Evolutionary conservation across 352 stramenopile species (phyloP), one percentile per base, ranked within the genome.

Genomic region (Phytophthora meadii): DNA sequence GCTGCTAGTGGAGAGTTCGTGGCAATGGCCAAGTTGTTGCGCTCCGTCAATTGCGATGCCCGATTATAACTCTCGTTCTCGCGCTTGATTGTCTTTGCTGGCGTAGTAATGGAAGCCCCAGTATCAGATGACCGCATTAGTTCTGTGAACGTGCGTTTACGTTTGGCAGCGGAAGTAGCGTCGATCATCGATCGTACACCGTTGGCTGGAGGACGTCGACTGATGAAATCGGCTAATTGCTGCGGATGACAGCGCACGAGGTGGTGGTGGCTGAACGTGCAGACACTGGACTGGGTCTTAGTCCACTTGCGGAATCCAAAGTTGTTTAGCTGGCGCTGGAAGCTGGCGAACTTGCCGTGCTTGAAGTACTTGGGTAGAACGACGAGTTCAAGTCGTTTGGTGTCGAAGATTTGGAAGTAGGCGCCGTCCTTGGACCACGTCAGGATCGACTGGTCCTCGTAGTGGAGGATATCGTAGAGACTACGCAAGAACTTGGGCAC

Each of bases 351-450:
- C 66, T 93, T 97, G 66, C 85, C 77, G 74, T 98, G 93, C 68
- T 98, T 98, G 68, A 98, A 98, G 79, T 98, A 98, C 68, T 92
- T 90, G 27, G 92, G 92, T 10, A 98, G 76, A 45, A 98, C 79
- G 30, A 88, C 72, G 14, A 90, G 47, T 45, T 87, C 77, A 7
- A 90, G 78, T 10, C 79, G 80, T 48, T 79, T 72, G 32, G 74
- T 88, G 64, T 88, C 61, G 54, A 82, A 78, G 61, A 93, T 84
- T 68, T 91, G 79, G 61, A 95, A 94, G 61, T 79, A 79, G 11
- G 76, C 70, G 39, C 84, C 79, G 57, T 90, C 84, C 51, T 72
- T 72, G 27, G 82, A 81, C 88, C 88, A 96, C 22, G 76, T 61
- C 47, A 96, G 72, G 61, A 96, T 87, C 8, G 51, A 53, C 32